Evolutionary conservation across 495 filamentous ascomycete genomes (phyloP).

Genomic region (Tuber umbilicatum): DNA sequence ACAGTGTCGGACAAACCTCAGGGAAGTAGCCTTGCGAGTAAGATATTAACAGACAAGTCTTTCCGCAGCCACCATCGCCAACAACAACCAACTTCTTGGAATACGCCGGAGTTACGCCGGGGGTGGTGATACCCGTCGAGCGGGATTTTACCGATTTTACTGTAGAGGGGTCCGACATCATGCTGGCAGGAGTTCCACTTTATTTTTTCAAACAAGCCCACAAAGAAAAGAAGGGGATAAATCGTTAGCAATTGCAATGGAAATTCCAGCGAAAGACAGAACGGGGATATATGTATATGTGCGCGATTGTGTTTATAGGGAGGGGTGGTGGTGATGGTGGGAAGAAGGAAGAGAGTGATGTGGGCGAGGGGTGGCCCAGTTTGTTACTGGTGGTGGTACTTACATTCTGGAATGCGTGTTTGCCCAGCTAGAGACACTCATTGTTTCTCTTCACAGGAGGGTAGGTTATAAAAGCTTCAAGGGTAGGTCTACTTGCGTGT

Average conservation of each 20-base stretch:
- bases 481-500: neutral
- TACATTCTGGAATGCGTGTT: conserved; percentile 40
- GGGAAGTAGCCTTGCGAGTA: conserved; percentile 98
- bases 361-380: neutral
- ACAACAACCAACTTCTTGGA: conserved; percentile 99
- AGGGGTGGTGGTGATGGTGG: neutral
- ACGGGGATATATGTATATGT: neutral
- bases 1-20: conserved; percentile 58
- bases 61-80: conserved; percentile 94
- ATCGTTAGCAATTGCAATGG: neutral
- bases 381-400: conserved; percentile 13
- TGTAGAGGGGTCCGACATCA: conserved; percentile 40
- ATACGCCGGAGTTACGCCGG: conserved; percentile 67
- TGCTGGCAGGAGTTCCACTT: conserved; percentile 38
- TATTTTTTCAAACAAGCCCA: neutral
- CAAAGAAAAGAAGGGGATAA: conserved; percentile 19
- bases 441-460: conserved; percentile 15
- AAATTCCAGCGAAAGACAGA: neutral
- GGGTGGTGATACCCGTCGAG: conserved; percentile 38
- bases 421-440: conserved; percentile 36
- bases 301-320: neutral
- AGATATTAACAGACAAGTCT: conserved; percentile 96
- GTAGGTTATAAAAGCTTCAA: neutral
- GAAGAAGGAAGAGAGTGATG: neutral
- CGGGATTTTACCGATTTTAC: conserved; percentile 29